These are phyloP conservation scores for Fusarium globosum DNA, from an alignment of 2,329 filamentous ascomycete species.

Conservation along the genomic window DNA sequence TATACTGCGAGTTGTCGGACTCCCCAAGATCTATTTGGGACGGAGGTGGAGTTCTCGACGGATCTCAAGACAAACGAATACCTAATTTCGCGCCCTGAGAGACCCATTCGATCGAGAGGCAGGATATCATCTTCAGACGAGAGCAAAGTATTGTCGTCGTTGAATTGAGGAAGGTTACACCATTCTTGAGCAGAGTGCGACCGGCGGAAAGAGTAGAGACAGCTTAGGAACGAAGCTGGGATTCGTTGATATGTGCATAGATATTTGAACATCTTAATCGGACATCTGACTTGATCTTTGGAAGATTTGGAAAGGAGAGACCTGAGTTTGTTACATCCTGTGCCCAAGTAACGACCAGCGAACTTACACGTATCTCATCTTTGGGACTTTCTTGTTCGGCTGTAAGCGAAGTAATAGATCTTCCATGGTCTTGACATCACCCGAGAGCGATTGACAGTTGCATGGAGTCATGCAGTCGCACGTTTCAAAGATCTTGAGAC, in stretches of 20 bases:
- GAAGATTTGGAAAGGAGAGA: conserved; percentile 26
- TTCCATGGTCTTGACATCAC: neutral
- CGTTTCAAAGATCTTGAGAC: conserved; percentile 2
- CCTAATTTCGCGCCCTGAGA: conserved; percentile 28
- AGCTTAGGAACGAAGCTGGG: conserved; percentile 1
- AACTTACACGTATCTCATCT: conserved; percentile 23
- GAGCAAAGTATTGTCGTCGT: conserved; percentile 25
- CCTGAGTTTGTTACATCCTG: neutral
- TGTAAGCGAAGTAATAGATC: neutral
- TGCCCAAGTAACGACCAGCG: fast-evolving
- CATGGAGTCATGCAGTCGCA: neutral
- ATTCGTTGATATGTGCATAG: conserved; percentile 29
- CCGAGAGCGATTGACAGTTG: neutral
- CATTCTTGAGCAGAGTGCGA: neutral
- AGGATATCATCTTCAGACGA: neutral
- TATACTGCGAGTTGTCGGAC: conserved; percentile 31
- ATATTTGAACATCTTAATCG: conserved; percentile 19
- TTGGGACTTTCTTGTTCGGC: neutral
- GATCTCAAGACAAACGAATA: conserved; percentile 31
- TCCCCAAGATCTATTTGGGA: neutral
- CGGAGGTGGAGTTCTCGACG: conserved; percentile 11
- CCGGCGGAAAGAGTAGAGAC: conserved; percentile 16
- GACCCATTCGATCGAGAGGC: neutral
- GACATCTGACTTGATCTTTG: neutral
- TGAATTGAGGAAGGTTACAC: conserved; percentile 25